These are phyloP conservation scores for Elongisporangium prolatum DNA, from an alignment of 352 stramenopile genomes.

Conservation along the genomic window DNA sequence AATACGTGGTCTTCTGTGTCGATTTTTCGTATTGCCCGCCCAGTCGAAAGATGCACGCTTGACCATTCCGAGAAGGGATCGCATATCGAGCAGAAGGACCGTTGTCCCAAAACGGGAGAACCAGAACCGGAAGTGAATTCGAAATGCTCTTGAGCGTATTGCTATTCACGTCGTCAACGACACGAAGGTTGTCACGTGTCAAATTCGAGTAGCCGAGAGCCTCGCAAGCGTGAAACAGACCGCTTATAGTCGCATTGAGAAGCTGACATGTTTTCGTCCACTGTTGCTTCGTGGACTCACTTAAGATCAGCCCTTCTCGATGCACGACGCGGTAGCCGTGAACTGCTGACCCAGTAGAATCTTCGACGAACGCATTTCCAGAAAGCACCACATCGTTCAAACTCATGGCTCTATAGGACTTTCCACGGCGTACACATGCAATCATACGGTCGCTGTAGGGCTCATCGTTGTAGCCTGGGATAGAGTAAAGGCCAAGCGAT, in stretches of 20 bases:
- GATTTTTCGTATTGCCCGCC: neutral
- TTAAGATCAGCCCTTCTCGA: no score
- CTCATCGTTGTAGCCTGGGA: conserved; percentile 11
- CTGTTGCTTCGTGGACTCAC: no score
- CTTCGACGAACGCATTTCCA: no score
- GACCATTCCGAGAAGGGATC: no score
- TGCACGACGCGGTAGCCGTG: no score
- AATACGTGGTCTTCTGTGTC: neutral
- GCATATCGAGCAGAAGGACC: conserved; percentile 2
- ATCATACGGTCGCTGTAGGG: conserved; percentile 12
- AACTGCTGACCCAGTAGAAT: no score
- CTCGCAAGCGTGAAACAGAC: no score
- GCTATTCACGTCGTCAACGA: conserved; percentile 19
- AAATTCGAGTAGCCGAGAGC: no score
- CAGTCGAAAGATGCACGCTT: neutral
- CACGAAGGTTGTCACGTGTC: conserved; percentile 6
- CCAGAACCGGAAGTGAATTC: neutral
- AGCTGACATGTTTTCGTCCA: no score
- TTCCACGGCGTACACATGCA: conserved; percentile 10
- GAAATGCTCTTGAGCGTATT: conserved; percentile 17
- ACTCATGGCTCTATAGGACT: neutral
- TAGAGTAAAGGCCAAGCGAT: neutral
- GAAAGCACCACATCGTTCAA: conserved; percentile 1
- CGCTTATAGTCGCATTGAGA: no score
- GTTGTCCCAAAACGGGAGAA: conserved; percentile 3